Base-by-base conservation (phyloP, 768 basidiomycete genomes). In the Mycena alexandri region DNA sequence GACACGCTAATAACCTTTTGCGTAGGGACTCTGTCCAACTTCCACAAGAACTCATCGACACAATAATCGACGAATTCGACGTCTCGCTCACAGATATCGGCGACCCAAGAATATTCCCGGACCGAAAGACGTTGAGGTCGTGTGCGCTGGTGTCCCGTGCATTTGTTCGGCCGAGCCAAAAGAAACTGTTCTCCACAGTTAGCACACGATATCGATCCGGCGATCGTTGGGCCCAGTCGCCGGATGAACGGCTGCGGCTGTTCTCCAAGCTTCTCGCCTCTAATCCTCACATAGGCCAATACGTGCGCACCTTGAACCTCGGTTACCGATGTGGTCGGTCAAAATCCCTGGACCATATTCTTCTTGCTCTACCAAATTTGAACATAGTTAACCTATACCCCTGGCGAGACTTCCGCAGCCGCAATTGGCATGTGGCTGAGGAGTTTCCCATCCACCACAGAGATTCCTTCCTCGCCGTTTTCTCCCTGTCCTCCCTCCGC, bases 91-190 rank as follows among this genome's bases (percentile, higher is more conserved):
- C 38, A 14, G 11, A 38, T 10, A 38, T 10, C 4, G 10, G 9
- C 4, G 9, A 38, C 38, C 3, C 11, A 10, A 38, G 14, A 2
- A 38, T 38, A 38, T 38, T 38, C 14, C 38, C 38, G 7, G 56
- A 60, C 25, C 57, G 48, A 33, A 33, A 46, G 13, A 11, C 58
- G 2, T 41, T 65, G 29, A 25, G 42, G 12, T 33, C 51, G 1
- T 65, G 57, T 25, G 34, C 64, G 5, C 13, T 65, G 41, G 42
- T 38, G 7, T 16, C 50, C 29, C 51, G 42, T 36, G 47, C 50
- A 19, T 54, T 65, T 14, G 48, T 60, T 13, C 50, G 41, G 1
- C 50, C 57, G 8, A 52, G 57, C 41, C 64, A 65, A 41, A 50
- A 21, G 47, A 48, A 48, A 22, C 34, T 60, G 6, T 60, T 60